Evolutionary conservation across 2,329 filamentous ascomycete species (phyloP).

Genomic region (Aspergillus felis): DNA sequence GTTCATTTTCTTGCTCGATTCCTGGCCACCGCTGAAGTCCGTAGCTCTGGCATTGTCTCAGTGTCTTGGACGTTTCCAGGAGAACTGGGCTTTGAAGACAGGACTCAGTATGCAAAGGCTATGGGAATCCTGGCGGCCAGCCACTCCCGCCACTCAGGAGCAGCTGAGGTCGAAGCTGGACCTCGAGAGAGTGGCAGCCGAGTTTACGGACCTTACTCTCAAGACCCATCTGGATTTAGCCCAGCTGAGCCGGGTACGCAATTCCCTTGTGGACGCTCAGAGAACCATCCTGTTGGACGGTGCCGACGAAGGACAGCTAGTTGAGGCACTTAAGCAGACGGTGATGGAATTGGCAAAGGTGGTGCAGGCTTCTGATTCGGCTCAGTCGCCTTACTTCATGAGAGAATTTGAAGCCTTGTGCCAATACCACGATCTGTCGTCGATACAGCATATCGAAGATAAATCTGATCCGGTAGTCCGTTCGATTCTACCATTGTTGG

Average conservation of each 20-base stretch:
- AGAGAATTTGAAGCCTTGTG: constrained; percentile 46
- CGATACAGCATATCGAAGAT: constrained; percentile 10
- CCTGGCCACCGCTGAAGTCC: constrained; percentile 20
- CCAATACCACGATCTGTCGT: constrained; percentile 42
- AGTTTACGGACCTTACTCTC: constrained; percentile 35
- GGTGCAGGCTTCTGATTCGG: constrained; percentile 26
- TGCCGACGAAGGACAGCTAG: constrained; percentile 33
- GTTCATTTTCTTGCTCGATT: constrained; percentile 30
- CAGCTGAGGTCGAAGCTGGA: constrained; percentile 34
- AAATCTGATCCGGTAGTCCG: constrained; percentile 18
- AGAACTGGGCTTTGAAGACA: constrained; percentile 67
- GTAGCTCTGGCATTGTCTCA: constrained; percentile 26
- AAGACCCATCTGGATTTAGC: constrained; percentile 34
- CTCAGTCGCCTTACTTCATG: constrained; percentile 41
- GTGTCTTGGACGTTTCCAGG: constrained; percentile 56
- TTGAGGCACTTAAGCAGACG: constrained; percentile 36
- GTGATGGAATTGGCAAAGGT: constrained; percentile 33
- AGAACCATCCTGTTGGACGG: constrained; percentile 32
- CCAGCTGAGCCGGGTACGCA: constrained; percentile 33
- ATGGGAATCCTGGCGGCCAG: constrained; percentile 69
- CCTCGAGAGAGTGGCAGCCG: constrained; percentile 32
- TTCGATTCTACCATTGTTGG: constrained; percentile 34
- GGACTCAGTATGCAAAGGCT: constrained; percentile 76
- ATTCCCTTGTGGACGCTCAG: constrained; percentile 39
- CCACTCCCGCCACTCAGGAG: constrained; percentile 39